Evolutionary conservation across 2,329 filamentous ascomycete genomes (phyloP), one percentile per base, ranked within the genome.

Genomic region (Microthyrium microscopicum): DNA sequence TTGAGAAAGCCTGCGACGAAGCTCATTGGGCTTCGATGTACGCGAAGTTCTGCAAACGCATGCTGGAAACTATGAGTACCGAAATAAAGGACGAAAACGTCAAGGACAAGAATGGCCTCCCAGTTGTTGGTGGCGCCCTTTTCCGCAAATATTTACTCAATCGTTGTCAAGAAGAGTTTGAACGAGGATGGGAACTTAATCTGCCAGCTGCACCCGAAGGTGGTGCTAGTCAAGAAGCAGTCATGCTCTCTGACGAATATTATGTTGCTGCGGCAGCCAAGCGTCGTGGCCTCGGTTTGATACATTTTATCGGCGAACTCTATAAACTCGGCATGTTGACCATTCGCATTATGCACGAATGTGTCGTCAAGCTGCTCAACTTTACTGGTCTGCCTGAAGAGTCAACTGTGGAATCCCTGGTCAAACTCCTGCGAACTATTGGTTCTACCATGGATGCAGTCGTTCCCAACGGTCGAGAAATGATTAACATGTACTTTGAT

Each of bases 91-190:
- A 98, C 47, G 85, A 94, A 61, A 87, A 76, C 41, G 91, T 98
- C 56, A 76, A 74, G 44, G 89, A 98, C 63, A 92, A 83, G 68
- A 71, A 70, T 40, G 83, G 81, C 46, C 77, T 85, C 38, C 73
- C 92, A 36, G 85, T 95, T 44, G 81, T 78, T 44, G 89, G 89
- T 46, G 89, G 89, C 46, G 84, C 80, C 44, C 65, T 98, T 20
- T 98, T 98, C 82, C 73, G 89, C 49, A 98, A 98, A 62, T 98
- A 98, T 56, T 70, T 98, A 21, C 78, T 98, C 52, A 98, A 95
- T 66, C 75, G 89, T 47, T 98, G 89, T 57, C 89, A 98, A 58
- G 85, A 95, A 53, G 89, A 98, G 55, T 98, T 98, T 52, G 87
- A 98, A 65, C 83, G 84, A 47, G 89, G 89, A 44, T 98, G 89